A percentile compares a stretch with the other conserved stretches of the same genome.
These are phyloP conservation scores for Lentinula guzmanii DNA, from an alignment of 768 basidiomycete genomes.

Conservation along the genomic window DNA sequence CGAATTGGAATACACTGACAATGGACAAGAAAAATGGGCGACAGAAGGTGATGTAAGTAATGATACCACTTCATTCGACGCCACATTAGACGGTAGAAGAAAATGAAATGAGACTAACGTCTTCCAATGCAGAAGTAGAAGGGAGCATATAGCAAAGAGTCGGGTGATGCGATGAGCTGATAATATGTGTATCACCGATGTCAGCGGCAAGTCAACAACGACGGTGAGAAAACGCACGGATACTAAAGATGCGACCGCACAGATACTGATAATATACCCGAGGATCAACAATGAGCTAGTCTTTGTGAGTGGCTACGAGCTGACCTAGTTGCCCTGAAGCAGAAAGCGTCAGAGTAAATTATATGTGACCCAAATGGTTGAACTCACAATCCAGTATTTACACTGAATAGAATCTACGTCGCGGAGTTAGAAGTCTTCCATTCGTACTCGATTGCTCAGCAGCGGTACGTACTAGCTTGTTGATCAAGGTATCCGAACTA, in stretches of 20 bases:
- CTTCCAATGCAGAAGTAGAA: conserved; percentile 29
- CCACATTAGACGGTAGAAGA: background rate
- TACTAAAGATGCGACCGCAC: conserved; percentile 9
- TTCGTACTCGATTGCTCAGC: background rate
- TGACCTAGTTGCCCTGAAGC: conserved; percentile 4
- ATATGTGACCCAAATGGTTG: background rate
- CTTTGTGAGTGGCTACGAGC: background rate
- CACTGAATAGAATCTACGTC: conserved; percentile 8
- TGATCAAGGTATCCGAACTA: conserved; percentile 10
- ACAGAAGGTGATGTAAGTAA: background rate
- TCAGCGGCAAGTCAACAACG: background rate
- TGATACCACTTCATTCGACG: background rate
- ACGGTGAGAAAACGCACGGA: conserved; percentile 6
- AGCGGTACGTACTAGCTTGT: conserved; percentile 4
- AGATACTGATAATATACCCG: conserved; percentile 5
- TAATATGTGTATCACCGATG: background rate
- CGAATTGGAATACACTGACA: conserved; percentile 24
- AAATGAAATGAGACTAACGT: conserved; percentile 13
- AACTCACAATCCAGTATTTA: conserved; percentile 13
- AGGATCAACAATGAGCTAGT: background rate
- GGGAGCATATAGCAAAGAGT: conserved; percentile 22
- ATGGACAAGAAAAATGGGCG: background rate
- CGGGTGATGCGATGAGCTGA: conserved; percentile 20
- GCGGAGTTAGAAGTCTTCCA: background rate
- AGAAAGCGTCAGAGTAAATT: background rate